Evolutionary conservation across 139 green algal genomes (phyloP).

Genomic region (Edaphochlamys debaryana): DNA sequence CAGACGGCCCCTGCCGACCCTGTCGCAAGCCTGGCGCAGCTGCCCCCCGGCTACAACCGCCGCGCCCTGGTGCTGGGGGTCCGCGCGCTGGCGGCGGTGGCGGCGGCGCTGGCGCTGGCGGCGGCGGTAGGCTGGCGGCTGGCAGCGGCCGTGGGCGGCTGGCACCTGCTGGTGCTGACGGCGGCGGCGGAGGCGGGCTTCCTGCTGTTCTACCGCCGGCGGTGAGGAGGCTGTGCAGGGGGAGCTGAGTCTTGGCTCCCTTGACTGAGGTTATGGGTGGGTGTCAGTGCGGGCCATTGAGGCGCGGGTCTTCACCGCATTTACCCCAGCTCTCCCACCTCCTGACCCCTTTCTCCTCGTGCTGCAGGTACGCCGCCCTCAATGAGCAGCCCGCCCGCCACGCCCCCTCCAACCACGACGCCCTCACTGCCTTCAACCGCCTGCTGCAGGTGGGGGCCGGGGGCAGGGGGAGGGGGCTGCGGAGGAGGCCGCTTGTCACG

Average conservation of each 20-base stretch:
- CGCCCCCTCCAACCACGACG: conserved; percentile 14
- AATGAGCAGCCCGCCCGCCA: conserved; percentile 25
- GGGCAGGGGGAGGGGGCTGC: neutral
- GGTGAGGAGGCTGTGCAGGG: neutral
- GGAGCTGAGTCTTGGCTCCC: neutral
- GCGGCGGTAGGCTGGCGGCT: neutral
- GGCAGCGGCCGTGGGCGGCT: neutral
- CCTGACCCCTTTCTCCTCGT: neutral
- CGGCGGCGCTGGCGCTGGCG: neutral
- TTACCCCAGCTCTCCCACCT: neutral
- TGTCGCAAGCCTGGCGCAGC: neutral
- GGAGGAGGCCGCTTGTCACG: no score
- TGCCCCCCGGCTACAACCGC: conserved; percentile 16
- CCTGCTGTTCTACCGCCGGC: conserved; percentile 17
- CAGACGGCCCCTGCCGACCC: conserved; percentile 29
- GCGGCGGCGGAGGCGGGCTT: conserved; percentile 10
- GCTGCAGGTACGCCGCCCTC: conserved; percentile 16
- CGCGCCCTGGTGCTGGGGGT: neutral
- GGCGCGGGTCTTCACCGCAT: neutral
- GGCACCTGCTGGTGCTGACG: neutral
- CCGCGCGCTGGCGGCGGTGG: neutral
- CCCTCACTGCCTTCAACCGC: conserved; percentile 24
- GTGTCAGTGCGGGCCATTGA: no score
- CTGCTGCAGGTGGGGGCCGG: conserved; percentile 18
- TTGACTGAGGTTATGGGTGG: no score